These are phyloP conservation scores for Neonectria sp. DNA, from an alignment of 2,329 filamentous ascomycete genomes.

Conservation along the genomic window DNA sequence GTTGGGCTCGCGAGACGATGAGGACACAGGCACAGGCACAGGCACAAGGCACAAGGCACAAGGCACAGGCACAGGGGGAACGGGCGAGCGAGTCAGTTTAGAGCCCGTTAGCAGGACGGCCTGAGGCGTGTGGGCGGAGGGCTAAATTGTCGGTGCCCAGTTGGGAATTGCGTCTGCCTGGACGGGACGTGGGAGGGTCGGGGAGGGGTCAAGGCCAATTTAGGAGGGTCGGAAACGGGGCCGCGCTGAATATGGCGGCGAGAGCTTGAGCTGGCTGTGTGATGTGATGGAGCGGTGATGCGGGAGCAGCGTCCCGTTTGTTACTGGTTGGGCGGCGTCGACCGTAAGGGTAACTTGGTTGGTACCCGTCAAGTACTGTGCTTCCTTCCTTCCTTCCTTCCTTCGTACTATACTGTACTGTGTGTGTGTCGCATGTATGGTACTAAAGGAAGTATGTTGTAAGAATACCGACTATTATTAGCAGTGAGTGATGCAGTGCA, in stretches of 20 bases:
- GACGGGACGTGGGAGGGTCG: background rate
- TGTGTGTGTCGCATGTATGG: background rate
- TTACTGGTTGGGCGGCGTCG: background rate
- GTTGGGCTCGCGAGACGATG: constrained; percentile 10
- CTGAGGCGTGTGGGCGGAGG: constrained; percentile 2
- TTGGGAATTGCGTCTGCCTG: background rate
- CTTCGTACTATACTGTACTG: background rate
- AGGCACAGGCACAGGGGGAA: background rate
- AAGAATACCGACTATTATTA: background rate
- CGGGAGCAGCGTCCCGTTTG: constrained; percentile 8
- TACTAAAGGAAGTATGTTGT: background rate
- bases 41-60: too few species aligned
- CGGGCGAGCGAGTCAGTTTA: constrained; percentile 24
- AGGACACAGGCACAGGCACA: constrained; percentile 1
- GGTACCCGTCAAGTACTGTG: too few species aligned
- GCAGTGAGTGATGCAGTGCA: background rate
- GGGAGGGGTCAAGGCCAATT: background rate
- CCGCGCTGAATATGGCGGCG: constrained; percentile 29
- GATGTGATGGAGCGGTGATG: background rate
- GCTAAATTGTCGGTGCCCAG: constrained; percentile 4
- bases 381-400: too few species aligned
- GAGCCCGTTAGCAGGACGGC: constrained; percentile 15
- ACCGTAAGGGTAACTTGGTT: background rate
- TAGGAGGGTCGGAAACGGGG: background rate
- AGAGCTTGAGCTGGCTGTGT: background rate